Evolutionary conservation across 306 rosid genomes (phyloP), one percentile per base, ranked within the genome.

Genomic region (Acacia confusa): DNA sequence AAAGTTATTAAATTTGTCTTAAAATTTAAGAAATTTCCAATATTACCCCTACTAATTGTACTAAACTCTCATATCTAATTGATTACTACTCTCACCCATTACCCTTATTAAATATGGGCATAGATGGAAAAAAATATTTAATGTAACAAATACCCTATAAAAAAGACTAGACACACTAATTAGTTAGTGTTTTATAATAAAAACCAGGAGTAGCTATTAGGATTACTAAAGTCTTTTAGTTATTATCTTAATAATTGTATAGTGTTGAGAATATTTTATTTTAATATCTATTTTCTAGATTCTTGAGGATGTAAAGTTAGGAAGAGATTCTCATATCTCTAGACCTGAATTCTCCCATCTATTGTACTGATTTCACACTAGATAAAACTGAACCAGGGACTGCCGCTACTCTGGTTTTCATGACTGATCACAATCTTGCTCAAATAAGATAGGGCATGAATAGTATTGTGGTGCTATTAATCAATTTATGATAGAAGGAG

Each of bases 401-500:
- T 20, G 13, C 28, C 13, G 14, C 63, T 9, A 57, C 13, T n/a
- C 6, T 57, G 64, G 64, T 57, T 57, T 57, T 57, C 64, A 57
- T 57, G 14, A 50, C 20, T 50, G 57, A 22, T 57, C 64, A n/a
- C 28, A 3, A 57, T 57, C 50, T 53, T 70, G 82, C 81, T 55
- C 70, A 78, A 81, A 70, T 68, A 55, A 64, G 57, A 5, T 81
- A 38, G 50, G 20, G 38, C 44, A 58, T 48, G 20, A 79, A 38
- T 8, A 53, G n/a, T 68, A 41, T 44, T 58, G 32, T 7, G 50
- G 38, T 64, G 81, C 65, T 76, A 24, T 76, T 76, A 43, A 58
- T 72, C 34, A 45, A 48, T 40, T 44, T 58, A 40, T 45, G 82
- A 53, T 82, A 74, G 72, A 80, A 48, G 77, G 67, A 55, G 77